Evolutionary conservation across 306 rosid species (phyloP), one percentile per base, ranked within the genome.

Genomic region (Chamaecrista fasciculata): DNA sequence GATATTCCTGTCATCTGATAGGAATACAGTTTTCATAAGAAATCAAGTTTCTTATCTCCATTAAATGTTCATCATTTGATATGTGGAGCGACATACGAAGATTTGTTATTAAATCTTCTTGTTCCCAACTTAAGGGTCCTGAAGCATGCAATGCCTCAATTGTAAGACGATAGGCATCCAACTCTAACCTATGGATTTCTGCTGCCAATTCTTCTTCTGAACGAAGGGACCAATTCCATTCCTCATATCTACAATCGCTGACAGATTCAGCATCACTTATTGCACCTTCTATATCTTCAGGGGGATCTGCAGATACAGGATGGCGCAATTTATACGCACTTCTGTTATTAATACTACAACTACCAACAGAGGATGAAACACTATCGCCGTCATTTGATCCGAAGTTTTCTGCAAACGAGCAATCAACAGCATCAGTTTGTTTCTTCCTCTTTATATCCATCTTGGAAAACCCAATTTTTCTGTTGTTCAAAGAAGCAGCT

Each of bases 51-150:
- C 83, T 95, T 82, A 95, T 68, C 87, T 89, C 91, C 83, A 80
- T 74, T 82, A 89, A 87, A 82, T 95, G 96, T 82, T 95, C 99
- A 69, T 95, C 97, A 5, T 89, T 86, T 67, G 99, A 89, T 84
- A 95, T 95, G 83, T 89, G 87, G 77, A 95, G 97, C 0, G 87
- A 86, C 70, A 91, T 91, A 24, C 99, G 97, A 62, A 95, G 97
- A 84, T 91, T 89, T 66, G 99, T 95, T 79, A 95, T 81, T 84
- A 95, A 76, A 76, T 83, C 89, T 83, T 91, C 99, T 69, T 84
- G 86, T 75, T 95, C 99, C 99, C 99, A 95, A 83, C 97, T 89
- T 82, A 95, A 77, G 69, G 99, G 96, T 72, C 99, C 99, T 28
- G 91, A 87, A 43, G 97, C 97, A 86, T 85, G 86, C 81, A 95